Percentiles rank a stretch among this genome's conserved stretches.
These are phyloP conservation scores for Dovyalis caffra DNA, from an alignment of 345 rosid genomes.

Conservation along the genomic window DNA sequence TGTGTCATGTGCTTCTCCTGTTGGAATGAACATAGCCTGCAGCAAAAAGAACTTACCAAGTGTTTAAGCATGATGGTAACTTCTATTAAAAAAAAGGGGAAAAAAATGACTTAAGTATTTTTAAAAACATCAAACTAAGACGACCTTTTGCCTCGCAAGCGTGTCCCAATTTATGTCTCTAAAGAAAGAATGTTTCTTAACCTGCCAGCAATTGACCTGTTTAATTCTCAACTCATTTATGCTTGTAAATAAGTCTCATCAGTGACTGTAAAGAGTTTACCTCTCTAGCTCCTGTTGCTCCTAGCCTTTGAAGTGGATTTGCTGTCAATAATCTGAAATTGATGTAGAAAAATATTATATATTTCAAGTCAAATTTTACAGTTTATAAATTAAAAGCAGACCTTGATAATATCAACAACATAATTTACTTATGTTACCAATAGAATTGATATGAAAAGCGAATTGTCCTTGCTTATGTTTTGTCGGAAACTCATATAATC, in stretches of 20 bases:
- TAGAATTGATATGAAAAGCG: neutral
- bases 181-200: constrained; percentile 79
- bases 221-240: constrained; percentile 12
- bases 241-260: constrained; percentile 8
- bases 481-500: neutral
- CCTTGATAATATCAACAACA: neutral
- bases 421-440: neutral
- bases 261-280: constrained; percentile 36
- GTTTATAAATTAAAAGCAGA: neutral
- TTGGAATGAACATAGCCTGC: constrained; percentile 96
- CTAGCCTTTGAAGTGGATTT: constrained; percentile 86
- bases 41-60: constrained; percentile 17
- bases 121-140: neutral
- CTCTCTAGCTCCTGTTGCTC: constrained; percentile 89
- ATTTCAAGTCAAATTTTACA: constrained; percentile 12
- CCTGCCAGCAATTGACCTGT: constrained; percentile 41
- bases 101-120: neutral
- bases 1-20: constrained; percentile 76
- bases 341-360: constrained; percentile 12
- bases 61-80: constrained; percentile 9
- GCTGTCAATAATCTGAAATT: constrained; percentile 75
- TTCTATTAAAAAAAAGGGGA: neutral
- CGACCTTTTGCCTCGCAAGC: constrained; percentile 90
- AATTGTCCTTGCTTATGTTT: neutral
- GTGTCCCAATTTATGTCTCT: constrained; percentile 93